Evolutionary conservation across 495 filamentous ascomycete species (phyloP).

Genomic region (Aspergillus mulundensis): DNA sequence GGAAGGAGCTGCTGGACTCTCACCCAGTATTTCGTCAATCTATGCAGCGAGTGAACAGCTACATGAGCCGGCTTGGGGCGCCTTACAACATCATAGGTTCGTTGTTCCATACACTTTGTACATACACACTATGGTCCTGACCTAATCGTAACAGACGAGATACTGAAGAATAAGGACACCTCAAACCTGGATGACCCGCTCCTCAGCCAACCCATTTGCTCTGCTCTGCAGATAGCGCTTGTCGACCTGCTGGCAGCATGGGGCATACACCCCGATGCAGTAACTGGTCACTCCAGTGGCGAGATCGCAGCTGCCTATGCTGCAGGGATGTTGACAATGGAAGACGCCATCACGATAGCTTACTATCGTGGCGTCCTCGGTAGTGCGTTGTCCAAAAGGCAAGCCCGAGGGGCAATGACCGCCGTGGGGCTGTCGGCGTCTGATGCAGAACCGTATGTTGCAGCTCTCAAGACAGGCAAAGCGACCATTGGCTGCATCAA

Average conservation of each 20-base stretch:
- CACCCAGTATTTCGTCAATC: conserved; percentile 24
- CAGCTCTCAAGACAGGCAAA: conserved; percentile 12
- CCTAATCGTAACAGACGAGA: not conserved
- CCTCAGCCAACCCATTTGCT: conserved; percentile 34
- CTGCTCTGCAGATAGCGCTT: conserved; percentile 36
- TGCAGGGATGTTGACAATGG: conserved; percentile 22
- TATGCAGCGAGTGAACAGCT: conserved; percentile 18
- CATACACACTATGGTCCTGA: not conserved
- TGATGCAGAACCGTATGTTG: conserved; percentile 23
- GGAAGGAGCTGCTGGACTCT: conserved; percentile 24
- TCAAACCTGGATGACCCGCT: not conserved
- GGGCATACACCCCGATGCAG: conserved; percentile 27
- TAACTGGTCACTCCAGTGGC: conserved; percentile 38
- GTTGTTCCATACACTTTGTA: not conserved
- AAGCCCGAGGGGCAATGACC: conserved; percentile 31
- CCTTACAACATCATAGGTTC: conserved; percentile 7
- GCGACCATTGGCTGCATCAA: conserved; percentile 46
- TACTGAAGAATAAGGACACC: not conserved
- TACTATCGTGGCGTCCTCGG: conserved; percentile 32
- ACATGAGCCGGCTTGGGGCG: conserved; percentile 11
- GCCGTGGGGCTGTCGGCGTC: conserved; percentile 30
- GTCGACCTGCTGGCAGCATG: conserved; percentile 31
- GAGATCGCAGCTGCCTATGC: conserved; percentile 43
- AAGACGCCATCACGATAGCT: conserved; percentile 29
- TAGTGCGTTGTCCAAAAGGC: conserved; percentile 12